phyloP scores from a whole-genome alignment of 1,139 yeast genomes.

The Pichia sp. region DNA sequence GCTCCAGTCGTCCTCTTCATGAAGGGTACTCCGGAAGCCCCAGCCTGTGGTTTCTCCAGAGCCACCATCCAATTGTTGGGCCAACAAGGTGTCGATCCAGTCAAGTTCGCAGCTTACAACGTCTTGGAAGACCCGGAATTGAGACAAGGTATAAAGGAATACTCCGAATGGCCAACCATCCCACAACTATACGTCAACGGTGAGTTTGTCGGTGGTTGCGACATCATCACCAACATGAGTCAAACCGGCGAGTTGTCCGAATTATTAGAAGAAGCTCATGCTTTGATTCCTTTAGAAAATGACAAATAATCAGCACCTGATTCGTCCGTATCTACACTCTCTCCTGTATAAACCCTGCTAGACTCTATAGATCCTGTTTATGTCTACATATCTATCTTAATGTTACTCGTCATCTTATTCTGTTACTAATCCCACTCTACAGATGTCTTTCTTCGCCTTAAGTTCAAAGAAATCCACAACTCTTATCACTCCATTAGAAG shows the following conservation, averaged over 20 bases:
- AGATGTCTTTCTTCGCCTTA: conserved; percentile 19
- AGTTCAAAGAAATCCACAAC: conserved; percentile 1
- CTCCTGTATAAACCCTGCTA: background rate
- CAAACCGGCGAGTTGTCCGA: conserved; percentile 89
- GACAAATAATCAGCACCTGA: conserved; percentile 5
- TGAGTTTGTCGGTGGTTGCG: conserved; percentile 98
- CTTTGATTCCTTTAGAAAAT: conserved; percentile 73
- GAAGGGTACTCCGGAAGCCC: conserved; percentile 98
- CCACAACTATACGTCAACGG: conserved; percentile 65
- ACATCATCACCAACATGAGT: conserved; percentile 90
- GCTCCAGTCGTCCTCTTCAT: conserved; percentile 95
- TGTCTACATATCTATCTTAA: background rate
- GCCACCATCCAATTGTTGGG: conserved; percentile 93
- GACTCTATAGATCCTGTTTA: background rate
- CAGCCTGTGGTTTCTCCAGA: conserved; percentile 97
- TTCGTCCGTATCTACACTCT: no score
- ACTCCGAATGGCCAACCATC: conserved; percentile 92
- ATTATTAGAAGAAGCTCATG: conserved; percentile 73
- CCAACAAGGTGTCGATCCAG: conserved; percentile 96
- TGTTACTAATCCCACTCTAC: no score
- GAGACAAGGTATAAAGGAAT: conserved; percentile 93
- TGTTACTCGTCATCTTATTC: no score
- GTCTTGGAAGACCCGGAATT: conserved; percentile 94
- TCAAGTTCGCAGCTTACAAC: conserved; percentile 94
- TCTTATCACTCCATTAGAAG: conserved; percentile 15